Conservation (phyloP, 345 rosid genomes). For the Sisymbrium altissimum region DNA sequence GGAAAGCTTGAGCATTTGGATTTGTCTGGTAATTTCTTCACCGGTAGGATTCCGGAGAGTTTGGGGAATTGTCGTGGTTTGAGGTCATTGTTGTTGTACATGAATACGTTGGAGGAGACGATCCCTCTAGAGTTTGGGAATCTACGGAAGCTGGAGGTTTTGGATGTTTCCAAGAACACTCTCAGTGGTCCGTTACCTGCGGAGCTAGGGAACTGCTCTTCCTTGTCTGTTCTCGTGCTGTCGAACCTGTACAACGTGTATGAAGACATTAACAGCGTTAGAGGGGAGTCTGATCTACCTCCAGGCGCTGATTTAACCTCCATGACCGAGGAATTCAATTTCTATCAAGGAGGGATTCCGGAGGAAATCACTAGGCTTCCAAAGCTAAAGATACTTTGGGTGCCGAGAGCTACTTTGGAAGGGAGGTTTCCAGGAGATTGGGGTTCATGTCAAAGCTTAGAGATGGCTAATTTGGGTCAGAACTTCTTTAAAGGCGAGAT, state of each 20-base stretch:
- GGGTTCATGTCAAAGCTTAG: conserved; percentile 73
- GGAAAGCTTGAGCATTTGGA: conserved; percentile 81
- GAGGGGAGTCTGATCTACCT: conserved; percentile 35
- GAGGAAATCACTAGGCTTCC: conserved; percentile 57
- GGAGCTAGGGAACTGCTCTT: conserved; percentile 72
- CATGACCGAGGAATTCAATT: conserved; percentile 67
- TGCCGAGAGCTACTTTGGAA: conserved; percentile 70
- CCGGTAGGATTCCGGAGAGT: conserved; percentile 61
- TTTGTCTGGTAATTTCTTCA: conserved; percentile 70
- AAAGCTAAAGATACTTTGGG: conserved; percentile 77
- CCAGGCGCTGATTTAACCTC: conserved; percentile 35
- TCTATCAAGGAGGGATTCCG: conserved; percentile 70
- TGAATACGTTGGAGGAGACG: conserved; percentile 73
- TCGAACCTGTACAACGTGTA: conserved; percentile 54
- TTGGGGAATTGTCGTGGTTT: conserved; percentile 61
- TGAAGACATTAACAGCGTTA: conserved; percentile 35
- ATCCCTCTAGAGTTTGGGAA: conserved; percentile 65
- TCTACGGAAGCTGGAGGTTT: conserved; percentile 71
- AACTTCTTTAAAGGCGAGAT: conserved; percentile 65
- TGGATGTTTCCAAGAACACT: conserved; percentile 83
- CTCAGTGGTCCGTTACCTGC: conserved; percentile 72
- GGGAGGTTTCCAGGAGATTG: conserved; percentile 60
- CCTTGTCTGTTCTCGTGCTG: conserved; percentile 68
- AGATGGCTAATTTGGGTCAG: conserved; percentile 73
- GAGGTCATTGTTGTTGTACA: conserved; percentile 60